These are phyloP conservation scores for Fraxinus platypoda DNA, from an alignment of 305 asterid genomes.

Conservation along the genomic window DNA sequence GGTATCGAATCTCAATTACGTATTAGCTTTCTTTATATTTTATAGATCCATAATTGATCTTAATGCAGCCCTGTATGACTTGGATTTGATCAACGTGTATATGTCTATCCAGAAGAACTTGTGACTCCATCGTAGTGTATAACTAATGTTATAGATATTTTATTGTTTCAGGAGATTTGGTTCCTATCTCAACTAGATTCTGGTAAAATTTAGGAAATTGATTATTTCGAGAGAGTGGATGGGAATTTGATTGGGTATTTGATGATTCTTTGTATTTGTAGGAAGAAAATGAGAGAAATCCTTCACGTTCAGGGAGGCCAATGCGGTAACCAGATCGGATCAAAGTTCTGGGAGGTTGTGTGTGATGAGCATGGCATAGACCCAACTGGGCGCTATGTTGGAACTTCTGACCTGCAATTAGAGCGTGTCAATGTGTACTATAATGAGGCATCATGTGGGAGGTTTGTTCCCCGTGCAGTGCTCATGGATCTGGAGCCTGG, in stretches of 20 bases:
- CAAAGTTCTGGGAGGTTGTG: constrained; percentile 24
- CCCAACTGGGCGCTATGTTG: constrained; percentile 30
- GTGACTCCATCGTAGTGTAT: background rate
- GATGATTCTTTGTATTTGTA: background rate
- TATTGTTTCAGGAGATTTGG: background rate
- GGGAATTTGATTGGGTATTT: background rate
- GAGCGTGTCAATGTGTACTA: constrained; percentile 30
- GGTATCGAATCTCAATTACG: background rate
- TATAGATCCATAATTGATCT: background rate
- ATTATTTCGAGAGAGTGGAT: background rate
- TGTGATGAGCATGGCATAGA: constrained; percentile 31
- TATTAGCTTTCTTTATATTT: background rate
- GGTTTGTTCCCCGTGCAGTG: constrained; percentile 30
- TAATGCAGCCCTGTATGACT: background rate
- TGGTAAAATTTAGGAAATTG: background rate
- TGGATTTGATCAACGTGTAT: background rate
- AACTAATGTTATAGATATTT: background rate
- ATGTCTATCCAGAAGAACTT: background rate
- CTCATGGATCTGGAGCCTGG: constrained; percentile 37
- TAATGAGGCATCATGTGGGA: constrained; percentile 27
- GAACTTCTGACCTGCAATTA: constrained; percentile 28
- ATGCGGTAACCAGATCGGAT: constrained; percentile 15
- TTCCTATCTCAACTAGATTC: background rate
- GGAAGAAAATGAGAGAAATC: constrained; percentile 9
- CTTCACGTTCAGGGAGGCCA: constrained; percentile 27